These are phyloP conservation scores for Pythium utonaiense DNA, from an alignment of 352 stramenopile genomes.

Conservation along the genomic window DNA sequence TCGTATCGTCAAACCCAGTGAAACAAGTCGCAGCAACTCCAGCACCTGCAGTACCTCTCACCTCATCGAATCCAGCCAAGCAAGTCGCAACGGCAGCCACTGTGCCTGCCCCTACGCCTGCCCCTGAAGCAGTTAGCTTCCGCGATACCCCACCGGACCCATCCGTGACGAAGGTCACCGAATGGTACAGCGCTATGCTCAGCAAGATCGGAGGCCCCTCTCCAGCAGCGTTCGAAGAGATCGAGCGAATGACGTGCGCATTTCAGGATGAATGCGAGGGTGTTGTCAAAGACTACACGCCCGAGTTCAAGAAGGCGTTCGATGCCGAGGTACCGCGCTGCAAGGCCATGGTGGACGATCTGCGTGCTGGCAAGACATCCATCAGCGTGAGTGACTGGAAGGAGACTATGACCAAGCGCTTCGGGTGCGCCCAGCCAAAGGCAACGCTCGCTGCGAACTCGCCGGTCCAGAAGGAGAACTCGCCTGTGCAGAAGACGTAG, in stretches of 20 bases:
- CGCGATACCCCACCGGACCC: slow-evolving; percentile 3
- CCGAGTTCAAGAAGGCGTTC: slow-evolving; percentile 27
- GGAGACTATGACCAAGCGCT: slow-evolving; percentile 17
- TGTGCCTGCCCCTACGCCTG: background rate
- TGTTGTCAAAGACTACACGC: slow-evolving; percentile 24
- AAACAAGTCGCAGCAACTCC: background rate
- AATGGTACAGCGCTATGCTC: slow-evolving; percentile 16
- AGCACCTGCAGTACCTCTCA: background rate
- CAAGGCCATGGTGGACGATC: slow-evolving; percentile 24
- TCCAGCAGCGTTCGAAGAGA: slow-evolving; percentile 3
- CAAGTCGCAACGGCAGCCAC: slow-evolving; percentile 1
- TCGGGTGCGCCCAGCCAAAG: slow-evolving; percentile 16
- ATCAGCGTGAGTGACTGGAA: slow-evolving; percentile 25
- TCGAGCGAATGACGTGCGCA: slow-evolving; percentile 25
- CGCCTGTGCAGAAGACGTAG: slow-evolving; percentile 10
- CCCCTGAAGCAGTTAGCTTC: slow-evolving; percentile 7
- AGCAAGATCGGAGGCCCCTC: slow-evolving; percentile 8
- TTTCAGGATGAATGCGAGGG: slow-evolving; percentile 28
- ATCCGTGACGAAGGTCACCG: slow-evolving; percentile 10
- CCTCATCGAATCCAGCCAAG: slow-evolving; percentile 9
- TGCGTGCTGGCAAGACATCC: slow-evolving; percentile 3
- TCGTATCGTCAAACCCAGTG: background rate
- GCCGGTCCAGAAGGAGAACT: background rate
- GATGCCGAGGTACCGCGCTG: slow-evolving; percentile 17
- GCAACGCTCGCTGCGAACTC: background rate